Percentiles rank a stretch among this genome's conserved stretches.
Conservation (phyloP, 345 rosid species). For the Passiflora organensis region DNA sequence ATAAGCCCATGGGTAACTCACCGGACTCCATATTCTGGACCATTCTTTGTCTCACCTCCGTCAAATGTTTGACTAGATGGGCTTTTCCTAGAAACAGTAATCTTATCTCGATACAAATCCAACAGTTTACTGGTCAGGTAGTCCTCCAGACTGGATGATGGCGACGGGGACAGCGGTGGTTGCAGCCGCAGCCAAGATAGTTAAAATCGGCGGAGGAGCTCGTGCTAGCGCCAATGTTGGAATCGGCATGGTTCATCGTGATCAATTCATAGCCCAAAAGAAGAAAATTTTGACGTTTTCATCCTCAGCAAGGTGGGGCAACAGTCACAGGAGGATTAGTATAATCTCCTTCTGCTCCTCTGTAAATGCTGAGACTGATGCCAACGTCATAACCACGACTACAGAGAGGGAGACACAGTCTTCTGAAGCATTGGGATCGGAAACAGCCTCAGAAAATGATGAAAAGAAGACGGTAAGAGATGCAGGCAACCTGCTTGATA, state of each 20-base stretch:
- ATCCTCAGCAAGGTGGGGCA: not conserved
- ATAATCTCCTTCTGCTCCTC: constrained; percentile 1
- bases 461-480: constrained; percentile 24
- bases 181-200: constrained; percentile 14
- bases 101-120: too few relatives aligned
- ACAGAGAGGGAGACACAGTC: not conserved
- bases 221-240: not conserved
- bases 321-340: not conserved
- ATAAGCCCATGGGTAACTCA: too few relatives aligned
- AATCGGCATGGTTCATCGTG: not conserved
- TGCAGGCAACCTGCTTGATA: constrained; percentile 65
- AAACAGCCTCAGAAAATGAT: constrained; percentile 5
- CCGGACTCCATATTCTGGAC: too few relatives aligned
- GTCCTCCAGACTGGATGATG: too few relatives aligned
- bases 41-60: too few relatives aligned
- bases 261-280: not conserved
- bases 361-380: constrained; percentile 3
- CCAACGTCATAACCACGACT: not conserved
- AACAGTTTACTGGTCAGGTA: too few relatives aligned
- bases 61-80: too few relatives aligned
- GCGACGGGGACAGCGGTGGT: constrained; percentile 12
- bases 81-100: too few relatives aligned
- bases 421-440: not conserved
- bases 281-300: not conserved
- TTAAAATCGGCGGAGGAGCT: constrained; percentile 3